Percentiles rank a stretch among this genome's conserved stretches.
Conservation (phyloP, 2,329 filamentous ascomycete genomes). For the Juglanconis oblonga region DNA sequence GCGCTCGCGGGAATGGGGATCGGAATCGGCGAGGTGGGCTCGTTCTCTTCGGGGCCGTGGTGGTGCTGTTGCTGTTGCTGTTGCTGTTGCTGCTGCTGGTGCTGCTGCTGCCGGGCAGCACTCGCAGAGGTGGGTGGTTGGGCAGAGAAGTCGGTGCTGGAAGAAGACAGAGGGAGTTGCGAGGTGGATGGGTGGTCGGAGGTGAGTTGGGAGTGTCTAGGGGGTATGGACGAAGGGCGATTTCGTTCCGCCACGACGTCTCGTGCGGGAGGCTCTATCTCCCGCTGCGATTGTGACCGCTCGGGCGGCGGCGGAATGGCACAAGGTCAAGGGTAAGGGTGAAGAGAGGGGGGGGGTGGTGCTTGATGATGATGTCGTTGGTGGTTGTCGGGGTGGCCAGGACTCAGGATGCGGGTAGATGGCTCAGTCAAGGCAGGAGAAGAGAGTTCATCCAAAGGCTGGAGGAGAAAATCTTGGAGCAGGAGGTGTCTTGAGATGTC, state of each 20-base stretch:
- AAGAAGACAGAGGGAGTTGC: slow-evolving; percentile 47
- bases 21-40: slow-evolving; percentile 21
- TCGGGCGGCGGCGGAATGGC: slow-evolving; percentile 7
- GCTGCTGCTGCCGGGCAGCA: slow-evolving; percentile 21
- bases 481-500: neutral
- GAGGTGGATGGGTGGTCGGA: slow-evolving; percentile 64
- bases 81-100: neutral
- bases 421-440: neutral
- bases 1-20: slow-evolving; percentile 4
- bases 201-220: slow-evolving; percentile 56
- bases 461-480: neutral
- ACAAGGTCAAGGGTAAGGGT: neutral
- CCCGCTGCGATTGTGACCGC: slow-evolving; percentile 16
- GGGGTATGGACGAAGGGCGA: slow-evolving; percentile 40
- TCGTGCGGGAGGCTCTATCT: slow-evolving; percentile 39
- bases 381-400: neutral
- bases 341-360: neutral
- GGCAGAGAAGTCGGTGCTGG: slow-evolving; percentile 45
- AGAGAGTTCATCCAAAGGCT: neutral
- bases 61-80: neutral
- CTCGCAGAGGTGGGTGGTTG: slow-evolving; percentile 25
- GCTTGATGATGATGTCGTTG: neutral
- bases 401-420: neutral
- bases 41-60: slow-evolving; percentile 13
- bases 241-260: slow-evolving; percentile 73